These are phyloP conservation scores for Kwoniella bestiolae DNA, from an alignment of 768 basidiomycete genomes.

Conservation along the genomic window DNA sequence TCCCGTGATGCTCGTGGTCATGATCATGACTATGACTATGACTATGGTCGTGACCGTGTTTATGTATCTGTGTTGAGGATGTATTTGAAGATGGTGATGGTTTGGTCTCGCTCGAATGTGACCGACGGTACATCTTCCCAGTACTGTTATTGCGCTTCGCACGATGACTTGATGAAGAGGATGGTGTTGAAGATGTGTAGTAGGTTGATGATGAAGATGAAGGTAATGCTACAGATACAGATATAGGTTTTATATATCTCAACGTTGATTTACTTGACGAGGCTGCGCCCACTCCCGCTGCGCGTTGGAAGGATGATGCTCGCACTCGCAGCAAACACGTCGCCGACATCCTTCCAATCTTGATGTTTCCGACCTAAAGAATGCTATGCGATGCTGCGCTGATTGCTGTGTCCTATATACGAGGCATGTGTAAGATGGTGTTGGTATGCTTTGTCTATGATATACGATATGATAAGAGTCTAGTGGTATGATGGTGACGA, in stretches of 20 bases:
- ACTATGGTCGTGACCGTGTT: constrained; percentile 13
- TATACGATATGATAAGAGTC: no score
- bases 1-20: constrained; percentile 33
- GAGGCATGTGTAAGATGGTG: neutral
- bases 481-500: no score
- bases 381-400: neutral
- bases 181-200: neutral
- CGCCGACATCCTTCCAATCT: no score
- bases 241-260: neutral
- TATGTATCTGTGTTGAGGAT: neutral
- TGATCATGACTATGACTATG: constrained; percentile 25
- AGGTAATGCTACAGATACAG: neutral
- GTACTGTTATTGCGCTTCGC: neutral
- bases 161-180: neutral
- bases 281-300: neutral
- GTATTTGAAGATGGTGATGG: neutral
- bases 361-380: no score
- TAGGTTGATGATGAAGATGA: neutral
- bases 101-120: neutral
- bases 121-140: neutral
- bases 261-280: constrained; percentile 4
- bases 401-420: neutral
- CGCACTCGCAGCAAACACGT: neutral
- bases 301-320: neutral
- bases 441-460: neutral